These are phyloP conservation scores for Fusarium nanum DNA, from an alignment of 2,329 filamentous ascomycete genomes.

Conservation along the genomic window DNA sequence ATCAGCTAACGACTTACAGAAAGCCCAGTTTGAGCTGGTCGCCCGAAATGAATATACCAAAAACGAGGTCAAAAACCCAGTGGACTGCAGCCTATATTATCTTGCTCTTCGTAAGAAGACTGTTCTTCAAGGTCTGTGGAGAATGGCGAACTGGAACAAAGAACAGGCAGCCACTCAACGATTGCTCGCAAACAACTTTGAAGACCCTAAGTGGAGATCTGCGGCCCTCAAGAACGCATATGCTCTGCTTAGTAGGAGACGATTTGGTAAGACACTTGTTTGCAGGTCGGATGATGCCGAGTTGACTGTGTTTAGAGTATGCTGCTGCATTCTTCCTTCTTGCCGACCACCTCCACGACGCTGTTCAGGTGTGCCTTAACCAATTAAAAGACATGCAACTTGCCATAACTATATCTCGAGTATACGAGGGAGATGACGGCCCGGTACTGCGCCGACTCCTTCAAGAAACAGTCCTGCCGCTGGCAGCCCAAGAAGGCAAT, in stretches of 20 bases:
- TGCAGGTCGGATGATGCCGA: neutral
- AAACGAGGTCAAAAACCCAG: conserved; percentile 85
- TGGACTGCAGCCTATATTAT: conserved; percentile 92
- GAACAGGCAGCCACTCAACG: conserved; percentile 85
- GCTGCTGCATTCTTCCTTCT: conserved; percentile 96
- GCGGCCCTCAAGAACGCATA: conserved; percentile 96
- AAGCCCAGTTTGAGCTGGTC: conserved; percentile 84
- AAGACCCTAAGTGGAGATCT: conserved; percentile 86
- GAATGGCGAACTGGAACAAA: conserved; percentile 89
- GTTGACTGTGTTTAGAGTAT: conserved; percentile 74
- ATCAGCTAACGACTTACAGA: conserved; percentile 43
- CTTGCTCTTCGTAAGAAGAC: conserved; percentile 91
- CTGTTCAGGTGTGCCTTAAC: conserved; percentile 85
- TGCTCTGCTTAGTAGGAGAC: conserved; percentile 87
- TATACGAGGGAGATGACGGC: conserved; percentile 87
- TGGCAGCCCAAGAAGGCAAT: conserved; percentile 85
- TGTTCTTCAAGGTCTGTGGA: conserved; percentile 90
- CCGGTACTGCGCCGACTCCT: conserved; percentile 79
- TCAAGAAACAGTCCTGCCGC: conserved; percentile 80
- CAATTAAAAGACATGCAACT: conserved; percentile 91
- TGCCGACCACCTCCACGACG: conserved; percentile 85
- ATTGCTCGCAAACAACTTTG: conserved; percentile 90
- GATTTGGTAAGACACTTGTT: conserved; percentile 74
- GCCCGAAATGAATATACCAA: conserved; percentile 94
- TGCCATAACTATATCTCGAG: conserved; percentile 86